Evolutionary conservation across 2,329 filamentous ascomycete species (phyloP).

Genomic region (Zasmidium cellare): DNA sequence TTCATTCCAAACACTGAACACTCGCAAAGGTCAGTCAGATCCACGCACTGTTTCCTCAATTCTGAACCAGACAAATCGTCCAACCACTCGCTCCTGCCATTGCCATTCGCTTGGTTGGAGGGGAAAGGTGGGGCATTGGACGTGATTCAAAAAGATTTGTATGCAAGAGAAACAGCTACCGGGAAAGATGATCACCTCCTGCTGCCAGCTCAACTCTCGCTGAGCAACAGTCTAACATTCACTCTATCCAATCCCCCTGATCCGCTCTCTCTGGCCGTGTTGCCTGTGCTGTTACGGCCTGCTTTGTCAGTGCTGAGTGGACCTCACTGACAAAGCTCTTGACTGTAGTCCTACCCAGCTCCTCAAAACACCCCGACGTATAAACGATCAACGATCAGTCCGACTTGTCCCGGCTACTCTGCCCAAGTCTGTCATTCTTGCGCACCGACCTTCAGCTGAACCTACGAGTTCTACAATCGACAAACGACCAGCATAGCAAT

Average conservation of each 20-base stretch:
- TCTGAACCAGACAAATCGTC: not conserved
- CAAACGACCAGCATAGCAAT: not conserved
- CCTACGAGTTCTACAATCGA: not conserved
- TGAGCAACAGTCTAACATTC: not conserved
- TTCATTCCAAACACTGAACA: not conserved
- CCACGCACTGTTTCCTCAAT: not conserved
- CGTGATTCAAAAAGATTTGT: constrained; percentile 3
- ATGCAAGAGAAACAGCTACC: constrained; percentile 1
- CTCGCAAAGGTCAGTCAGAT: constrained; percentile 2
- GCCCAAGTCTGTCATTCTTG: not conserved
- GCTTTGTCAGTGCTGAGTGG: constrained; percentile 5
- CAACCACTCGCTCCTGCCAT: not conserved
- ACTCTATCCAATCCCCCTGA: not conserved
- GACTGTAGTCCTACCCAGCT: constrained; percentile 1
- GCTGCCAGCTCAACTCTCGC: not conserved
- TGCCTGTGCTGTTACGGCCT: not conserved
- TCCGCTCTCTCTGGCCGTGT: not conserved
- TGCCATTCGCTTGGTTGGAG: not conserved
- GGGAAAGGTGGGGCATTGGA: constrained; percentile 9
- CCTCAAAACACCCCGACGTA: not conserved
- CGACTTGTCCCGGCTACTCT: not conserved
- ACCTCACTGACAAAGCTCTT: constrained; percentile 9
- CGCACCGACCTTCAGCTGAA: not conserved
- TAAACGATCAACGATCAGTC: not conserved
- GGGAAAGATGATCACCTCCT: not conserved